Evolutionary conservation across 2,329 filamentous ascomycete species (phyloP).

Genomic region (Trichoderma sp.): DNA sequence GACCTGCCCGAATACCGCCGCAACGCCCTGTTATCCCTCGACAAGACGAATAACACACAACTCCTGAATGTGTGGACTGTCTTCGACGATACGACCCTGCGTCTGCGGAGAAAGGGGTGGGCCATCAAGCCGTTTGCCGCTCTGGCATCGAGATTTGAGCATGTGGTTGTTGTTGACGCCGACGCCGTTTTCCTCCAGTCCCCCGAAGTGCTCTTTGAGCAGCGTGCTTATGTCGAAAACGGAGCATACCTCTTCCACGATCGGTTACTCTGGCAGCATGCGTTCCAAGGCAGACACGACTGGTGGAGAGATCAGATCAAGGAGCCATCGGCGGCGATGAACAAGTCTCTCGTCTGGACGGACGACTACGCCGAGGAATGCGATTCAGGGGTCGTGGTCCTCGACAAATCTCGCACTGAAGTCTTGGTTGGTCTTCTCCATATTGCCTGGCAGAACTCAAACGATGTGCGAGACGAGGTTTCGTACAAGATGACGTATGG

Average conservation of each 20-base stretch:
- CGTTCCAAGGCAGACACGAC: conserved; percentile 40
- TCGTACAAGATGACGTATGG: conserved; percentile 49
- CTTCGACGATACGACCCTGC: conserved; percentile 40
- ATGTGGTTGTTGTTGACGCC: conserved; percentile 46
- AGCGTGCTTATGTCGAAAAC: conserved; percentile 38
- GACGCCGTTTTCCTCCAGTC: conserved; percentile 46
- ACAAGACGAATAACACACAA: conserved; percentile 34
- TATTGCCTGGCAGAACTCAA: conserved; percentile 49
- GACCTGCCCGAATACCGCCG: conserved; percentile 37
- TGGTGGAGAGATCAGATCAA: conserved; percentile 46
- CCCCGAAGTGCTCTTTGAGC: conserved; percentile 40
- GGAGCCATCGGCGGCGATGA: conserved; percentile 40
- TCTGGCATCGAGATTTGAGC: conserved; percentile 42
- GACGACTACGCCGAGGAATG: conserved; percentile 47
- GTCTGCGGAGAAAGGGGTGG: conserved; percentile 41
- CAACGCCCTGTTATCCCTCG: conserved; percentile 31
- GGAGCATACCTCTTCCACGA: conserved; percentile 48
- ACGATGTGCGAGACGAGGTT: conserved; percentile 43
- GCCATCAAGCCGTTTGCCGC: conserved; percentile 48
- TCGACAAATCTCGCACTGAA: conserved; percentile 45
- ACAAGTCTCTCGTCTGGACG: conserved; percentile 44
- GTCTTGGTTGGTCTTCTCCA: conserved; percentile 47
- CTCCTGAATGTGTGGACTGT: conserved; percentile 41
- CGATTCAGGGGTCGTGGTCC: conserved; percentile 47
- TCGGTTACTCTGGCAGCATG: conserved; percentile 44